Evolutionary conservation across 106 monocot species (phyloP).

Genomic region (Hemerocallis citrina): DNA sequence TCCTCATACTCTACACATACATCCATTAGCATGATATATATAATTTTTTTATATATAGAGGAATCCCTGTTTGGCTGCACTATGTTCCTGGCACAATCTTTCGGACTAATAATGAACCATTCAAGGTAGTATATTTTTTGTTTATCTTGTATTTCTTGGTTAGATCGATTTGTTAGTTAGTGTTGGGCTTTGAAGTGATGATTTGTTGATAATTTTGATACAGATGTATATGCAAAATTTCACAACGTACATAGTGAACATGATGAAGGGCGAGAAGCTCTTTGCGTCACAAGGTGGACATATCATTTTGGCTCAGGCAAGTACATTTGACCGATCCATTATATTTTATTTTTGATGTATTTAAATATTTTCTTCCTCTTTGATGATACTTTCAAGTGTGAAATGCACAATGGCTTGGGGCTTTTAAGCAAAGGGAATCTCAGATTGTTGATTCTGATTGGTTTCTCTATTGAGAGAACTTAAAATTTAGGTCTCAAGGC

Average conservation of each 20-base stretch:
- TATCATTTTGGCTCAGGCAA: slow-evolving; percentile 82
- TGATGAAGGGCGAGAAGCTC: slow-evolving; percentile 81
- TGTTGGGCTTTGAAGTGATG: neutral
- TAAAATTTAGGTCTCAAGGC: too few relatives aligned
- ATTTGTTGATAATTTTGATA: neutral
- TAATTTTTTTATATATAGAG: slow-evolving; percentile 33
- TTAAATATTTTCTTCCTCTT: too few relatives aligned
- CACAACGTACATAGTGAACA: slow-evolving; percentile 60
- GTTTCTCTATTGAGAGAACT: too few relatives aligned
- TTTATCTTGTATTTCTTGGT: neutral
- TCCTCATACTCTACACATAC: too few relatives aligned
- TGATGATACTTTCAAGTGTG: too few relatives aligned
- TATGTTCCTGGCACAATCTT: slow-evolving; percentile 83
- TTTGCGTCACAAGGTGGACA: slow-evolving; percentile 90
- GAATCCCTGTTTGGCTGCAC: slow-evolving; percentile 91
- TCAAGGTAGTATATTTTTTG: slow-evolving; percentile 40
- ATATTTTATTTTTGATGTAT: neutral
- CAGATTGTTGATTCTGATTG: too few relatives aligned
- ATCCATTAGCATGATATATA: too few relatives aligned
- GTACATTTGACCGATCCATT: neutral
- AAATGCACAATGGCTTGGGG: too few relatives aligned
- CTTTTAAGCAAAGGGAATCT: too few relatives aligned
- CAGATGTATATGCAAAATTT: slow-evolving; percentile 84
- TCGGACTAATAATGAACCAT: slow-evolving; percentile 61
- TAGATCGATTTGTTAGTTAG: neutral